Evolutionary conservation across 768 basidiomycete species (phyloP), one percentile per base, ranked within the genome.

Genomic region (Cyclocybe cylindracea): DNA sequence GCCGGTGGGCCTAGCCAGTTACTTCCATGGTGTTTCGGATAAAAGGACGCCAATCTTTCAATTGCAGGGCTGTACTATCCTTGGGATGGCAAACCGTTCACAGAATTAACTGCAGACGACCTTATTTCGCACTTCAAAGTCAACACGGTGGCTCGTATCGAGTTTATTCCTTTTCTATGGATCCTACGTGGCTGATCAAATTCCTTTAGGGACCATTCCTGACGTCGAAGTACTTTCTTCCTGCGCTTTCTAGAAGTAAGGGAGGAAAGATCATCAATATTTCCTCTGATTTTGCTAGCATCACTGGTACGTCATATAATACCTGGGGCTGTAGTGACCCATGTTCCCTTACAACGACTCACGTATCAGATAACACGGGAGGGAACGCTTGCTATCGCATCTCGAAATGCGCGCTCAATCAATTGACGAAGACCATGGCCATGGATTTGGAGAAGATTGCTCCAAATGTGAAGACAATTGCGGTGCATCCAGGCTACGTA

Each of bases 301-400:
- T 50, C 10, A 19, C 49, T 33, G 49, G 49, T 50, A 50, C 9
- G 36, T 14, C 14, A n/a, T 34, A n/a, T 33, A 16, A n/a, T 18
- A 41, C 24, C 14, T 34, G 7, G 18, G 10, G 24, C 11, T 14
- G 31, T 18, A 11, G 13, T 8, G 11, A 11, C 34, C 36, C 4
- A n/a, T n/a, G n/a, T n/a, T n/a, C n/a, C n/a, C n/a, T n/a, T n/a
- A n/a, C 29, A 29, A 13, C 16, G 16, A 40, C n/a, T 29, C 10
- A 5, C 18, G 5, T 44, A 24, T 24, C 24, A 50, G 49, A 44
- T 32, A 50, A 50, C 42, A 50, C 19, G 33, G 49, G 49, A 8
- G 49, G 49, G 32, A 50, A 50, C 14, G 49, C 49, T 9, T 50
- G 49, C 34, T 50, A 50, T 41, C 36, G 49, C 43, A 24, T 50